These are phyloP conservation scores for Seminavis robusta DNA, from an alignment of 108 stramenopile genomes.

Conservation along the genomic window DNA sequence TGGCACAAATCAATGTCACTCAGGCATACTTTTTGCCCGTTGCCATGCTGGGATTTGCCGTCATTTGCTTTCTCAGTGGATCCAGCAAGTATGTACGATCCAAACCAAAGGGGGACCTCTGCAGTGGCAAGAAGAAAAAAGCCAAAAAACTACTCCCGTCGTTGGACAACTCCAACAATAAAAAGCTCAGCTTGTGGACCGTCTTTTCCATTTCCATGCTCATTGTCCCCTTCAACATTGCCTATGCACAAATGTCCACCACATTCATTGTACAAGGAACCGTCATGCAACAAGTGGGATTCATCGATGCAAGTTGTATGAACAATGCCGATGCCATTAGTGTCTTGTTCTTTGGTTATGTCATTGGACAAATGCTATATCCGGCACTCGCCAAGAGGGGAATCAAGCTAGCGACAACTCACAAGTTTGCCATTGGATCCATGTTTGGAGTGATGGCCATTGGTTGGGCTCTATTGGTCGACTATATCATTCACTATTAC, in stretches of 20 bases:
- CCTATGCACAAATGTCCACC: slow-evolving; percentile 82
- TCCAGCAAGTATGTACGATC: slow-evolving; percentile 58
- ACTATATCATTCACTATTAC: slow-evolving; percentile 58
- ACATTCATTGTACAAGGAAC: slow-evolving; percentile 80
- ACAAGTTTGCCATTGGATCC: slow-evolving; percentile 85
- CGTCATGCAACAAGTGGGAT: slow-evolving; percentile 70
- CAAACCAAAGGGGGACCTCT: too few species aligned
- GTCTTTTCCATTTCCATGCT: slow-evolving; percentile 48
- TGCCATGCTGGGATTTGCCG: slow-evolving; percentile 53
- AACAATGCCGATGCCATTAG: slow-evolving; percentile 72
- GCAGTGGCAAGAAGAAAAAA: too few species aligned
- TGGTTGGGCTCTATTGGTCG: slow-evolving; percentile 63
- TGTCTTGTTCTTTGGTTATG: slow-evolving; percentile 67
- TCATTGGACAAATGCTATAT: slow-evolving; percentile 62
- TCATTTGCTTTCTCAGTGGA: slow-evolving; percentile 57
- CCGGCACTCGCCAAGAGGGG: slow-evolving; percentile 53
- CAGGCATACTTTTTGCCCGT: slow-evolving; percentile 81
- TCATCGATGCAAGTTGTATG: slow-evolving; percentile 78
- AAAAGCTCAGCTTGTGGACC: too few species aligned
- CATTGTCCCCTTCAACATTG: slow-evolving; percentile 83
- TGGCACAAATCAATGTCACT: slow-evolving; percentile 69
- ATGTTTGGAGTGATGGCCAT: slow-evolving; percentile 64
- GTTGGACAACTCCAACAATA: slow-evolving; percentile 2
- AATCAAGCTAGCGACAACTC: slow-evolving; percentile 72
- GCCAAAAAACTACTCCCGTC: slow-evolving; percentile 3